These are phyloP conservation scores for Nicotiana paniculata DNA, from an alignment of 257 asterid species.

Conservation along the genomic window DNA sequence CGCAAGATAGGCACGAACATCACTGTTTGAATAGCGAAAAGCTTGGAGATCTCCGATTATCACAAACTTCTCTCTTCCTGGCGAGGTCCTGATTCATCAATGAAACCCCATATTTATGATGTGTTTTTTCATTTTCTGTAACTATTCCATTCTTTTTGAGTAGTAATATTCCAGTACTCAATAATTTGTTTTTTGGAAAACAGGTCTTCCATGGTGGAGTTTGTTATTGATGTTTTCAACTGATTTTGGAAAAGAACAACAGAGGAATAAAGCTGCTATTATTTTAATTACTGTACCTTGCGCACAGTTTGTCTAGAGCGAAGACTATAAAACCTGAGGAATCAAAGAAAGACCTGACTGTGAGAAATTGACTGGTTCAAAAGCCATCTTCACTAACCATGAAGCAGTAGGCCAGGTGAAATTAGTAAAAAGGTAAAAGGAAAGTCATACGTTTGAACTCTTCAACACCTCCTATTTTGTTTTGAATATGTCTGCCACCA, in stretches of 20 bases:
- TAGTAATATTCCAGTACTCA: neutral
- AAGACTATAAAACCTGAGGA: constrained; percentile 66
- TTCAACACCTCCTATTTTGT: constrained; percentile 47
- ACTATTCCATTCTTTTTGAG: neutral
- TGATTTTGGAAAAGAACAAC: neutral
- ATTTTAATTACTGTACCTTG: constrained; percentile 38
- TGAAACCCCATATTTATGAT: neutral
- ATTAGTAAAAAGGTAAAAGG: neutral
- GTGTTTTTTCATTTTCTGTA: neutral
- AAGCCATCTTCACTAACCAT: neutral
- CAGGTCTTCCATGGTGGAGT: neutral
- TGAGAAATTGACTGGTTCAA: neutral
- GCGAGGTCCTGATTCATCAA: constrained; percentile 37
- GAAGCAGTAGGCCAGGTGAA: neutral
- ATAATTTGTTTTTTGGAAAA: neutral
- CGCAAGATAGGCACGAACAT: constrained; percentile 55
- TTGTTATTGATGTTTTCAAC: neutral
- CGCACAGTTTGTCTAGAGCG: constrained; percentile 51
- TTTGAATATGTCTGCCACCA: constrained; percentile 48
- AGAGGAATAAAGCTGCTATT: neutral
- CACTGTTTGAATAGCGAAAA: constrained; percentile 66
- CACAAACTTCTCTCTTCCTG: constrained; percentile 64
- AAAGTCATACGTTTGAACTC: constrained; percentile 62
- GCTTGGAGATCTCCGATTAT: constrained; percentile 72
- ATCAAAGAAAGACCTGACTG: neutral